phyloP scores from a whole-genome alignment of 768 basidiomycete species.

The Phanerodontia chrysosporium region DNA sequence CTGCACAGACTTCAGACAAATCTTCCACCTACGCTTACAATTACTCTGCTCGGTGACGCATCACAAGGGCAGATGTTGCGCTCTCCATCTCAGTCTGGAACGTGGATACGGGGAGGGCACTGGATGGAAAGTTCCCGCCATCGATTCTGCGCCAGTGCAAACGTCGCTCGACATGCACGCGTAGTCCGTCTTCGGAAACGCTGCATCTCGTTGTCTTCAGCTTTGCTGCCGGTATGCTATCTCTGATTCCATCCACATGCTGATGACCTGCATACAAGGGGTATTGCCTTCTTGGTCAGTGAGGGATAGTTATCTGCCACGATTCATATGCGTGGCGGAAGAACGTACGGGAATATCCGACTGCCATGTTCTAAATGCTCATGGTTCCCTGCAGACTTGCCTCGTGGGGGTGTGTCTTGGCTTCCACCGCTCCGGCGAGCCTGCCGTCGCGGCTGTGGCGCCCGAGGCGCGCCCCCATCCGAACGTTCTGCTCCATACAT shows the following conservation, averaged over 20 bases:
- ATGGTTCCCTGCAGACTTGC: neutral
- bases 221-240: neutral
- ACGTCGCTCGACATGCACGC: too few relatives aligned
- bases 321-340: neutral
- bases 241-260: neutral
- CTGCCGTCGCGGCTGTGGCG: neutral
- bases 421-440: neutral
- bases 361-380: neutral
- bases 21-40: too few relatives aligned
- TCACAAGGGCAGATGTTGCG: too few relatives aligned
- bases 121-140: too few relatives aligned
- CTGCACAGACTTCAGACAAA: too few relatives aligned
- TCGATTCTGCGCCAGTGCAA: too few relatives aligned
- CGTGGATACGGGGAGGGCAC: too few relatives aligned
- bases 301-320: neutral
- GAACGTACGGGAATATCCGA: neutral
- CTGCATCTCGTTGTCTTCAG: too few relatives aligned
- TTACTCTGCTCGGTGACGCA: too few relatives aligned
- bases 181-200: too few relatives aligned
- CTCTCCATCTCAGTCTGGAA: too few relatives aligned
- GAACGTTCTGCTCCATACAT: neutral
- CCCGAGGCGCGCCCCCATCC: neutral
- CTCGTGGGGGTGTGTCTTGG: neutral
- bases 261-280: neutral
- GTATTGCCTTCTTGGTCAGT: neutral